These are phyloP conservation scores for Cymbidium sinense DNA, from an alignment of 106 monocot genomes.

Conservation along the genomic window DNA sequence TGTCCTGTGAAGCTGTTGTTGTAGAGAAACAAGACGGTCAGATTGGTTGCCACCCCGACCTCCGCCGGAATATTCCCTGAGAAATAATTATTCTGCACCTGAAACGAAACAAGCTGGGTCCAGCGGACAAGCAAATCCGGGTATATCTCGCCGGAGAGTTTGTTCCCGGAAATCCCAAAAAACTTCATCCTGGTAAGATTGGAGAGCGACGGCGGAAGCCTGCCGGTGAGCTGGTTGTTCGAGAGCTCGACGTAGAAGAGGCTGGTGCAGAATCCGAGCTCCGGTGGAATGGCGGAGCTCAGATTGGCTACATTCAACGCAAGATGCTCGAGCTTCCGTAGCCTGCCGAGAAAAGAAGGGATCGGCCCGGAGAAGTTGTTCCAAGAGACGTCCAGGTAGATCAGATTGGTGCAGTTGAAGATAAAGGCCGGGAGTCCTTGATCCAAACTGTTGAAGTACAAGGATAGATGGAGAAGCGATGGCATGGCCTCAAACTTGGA, in stretches of 20 bases:
- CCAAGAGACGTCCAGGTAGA: constrained; percentile 42
- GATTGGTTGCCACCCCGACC: constrained; percentile 44
- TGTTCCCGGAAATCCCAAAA: constrained; percentile 75
- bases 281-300: constrained; percentile 58
- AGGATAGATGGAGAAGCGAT: constrained; percentile 32
- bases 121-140: constrained; percentile 39
- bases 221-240: constrained; percentile 60
- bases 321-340: constrained; percentile 38
- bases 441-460: constrained; percentile 36
- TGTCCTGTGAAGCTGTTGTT: constrained; percentile 59
- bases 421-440: constrained; percentile 47
- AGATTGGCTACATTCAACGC: constrained; percentile 74
- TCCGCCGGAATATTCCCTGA: constrained; percentile 55
- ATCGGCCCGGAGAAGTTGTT: constrained; percentile 67
- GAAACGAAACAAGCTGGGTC: constrained; percentile 41
- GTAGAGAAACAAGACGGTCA: constrained; percentile 66
- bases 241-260: constrained; percentile 62
- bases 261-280: constrained; percentile 39
- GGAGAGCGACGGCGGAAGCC: constrained; percentile 49
- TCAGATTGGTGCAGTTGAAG: constrained; percentile 65
- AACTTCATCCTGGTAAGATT: constrained; percentile 52
- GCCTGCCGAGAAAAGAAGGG: constrained; percentile 42
- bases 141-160: constrained; percentile 63
- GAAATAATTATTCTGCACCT: constrained; percentile 70
- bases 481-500: constrained; percentile 50